Percentiles rank a stretch among this genome's conserved stretches.
Conservation (phyloP, 768 basidiomycete species). For the Myochromella boudieri region DNA sequence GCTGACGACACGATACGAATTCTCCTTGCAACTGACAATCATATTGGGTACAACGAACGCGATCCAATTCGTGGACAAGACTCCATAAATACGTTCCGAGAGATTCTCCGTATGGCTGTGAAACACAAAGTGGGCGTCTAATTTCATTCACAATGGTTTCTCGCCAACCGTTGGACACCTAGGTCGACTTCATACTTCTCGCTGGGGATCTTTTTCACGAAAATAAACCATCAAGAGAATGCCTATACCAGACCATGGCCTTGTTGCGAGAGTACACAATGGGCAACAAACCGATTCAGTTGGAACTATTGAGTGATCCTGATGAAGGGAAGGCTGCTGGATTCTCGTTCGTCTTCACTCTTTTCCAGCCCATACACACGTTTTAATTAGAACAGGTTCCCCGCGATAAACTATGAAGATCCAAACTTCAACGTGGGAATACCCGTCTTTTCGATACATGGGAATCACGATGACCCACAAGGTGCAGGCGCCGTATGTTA, state of each 20-base stretch:
- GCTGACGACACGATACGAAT: conserved; percentile 74
- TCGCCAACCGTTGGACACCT: conserved; percentile 4
- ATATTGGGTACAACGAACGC: conserved; percentile 92
- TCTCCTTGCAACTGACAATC: conserved; percentile 92
- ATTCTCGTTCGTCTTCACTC: conserved; percentile 62
- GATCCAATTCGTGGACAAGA: conserved; percentile 95
- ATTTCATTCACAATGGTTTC: conserved; percentile 2
- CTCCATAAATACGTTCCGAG: conserved; percentile 91
- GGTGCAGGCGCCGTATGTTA: conserved; percentile 82
- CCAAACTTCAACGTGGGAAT: conserved; percentile 92
- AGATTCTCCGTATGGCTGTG: conserved; percentile 88
- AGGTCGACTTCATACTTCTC: conserved; percentile 96
- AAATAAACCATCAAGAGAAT: conserved; percentile 90
- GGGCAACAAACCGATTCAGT: conserved; percentile 83
- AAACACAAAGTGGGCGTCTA: conserved; percentile 71
- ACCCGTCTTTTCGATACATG: conserved; percentile 99
- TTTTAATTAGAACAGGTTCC: conserved; percentile 60
- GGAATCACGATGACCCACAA: conserved; percentile 99
- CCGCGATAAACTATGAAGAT: conserved; percentile 96
- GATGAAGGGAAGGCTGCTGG: conserved; percentile 84
- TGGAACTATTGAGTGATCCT: conserved; percentile 92
- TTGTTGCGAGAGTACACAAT: conserved; percentile 89
- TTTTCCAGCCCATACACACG: neutral
- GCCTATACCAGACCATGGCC: conserved; percentile 86
- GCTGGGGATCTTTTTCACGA: conserved; percentile 98